A percentile compares a stretch with the other conserved stretches of the same genome.
phyloP scores from a whole-genome alignment of 2,329 filamentous ascomycete species.

The Alternaria solani region DNA sequence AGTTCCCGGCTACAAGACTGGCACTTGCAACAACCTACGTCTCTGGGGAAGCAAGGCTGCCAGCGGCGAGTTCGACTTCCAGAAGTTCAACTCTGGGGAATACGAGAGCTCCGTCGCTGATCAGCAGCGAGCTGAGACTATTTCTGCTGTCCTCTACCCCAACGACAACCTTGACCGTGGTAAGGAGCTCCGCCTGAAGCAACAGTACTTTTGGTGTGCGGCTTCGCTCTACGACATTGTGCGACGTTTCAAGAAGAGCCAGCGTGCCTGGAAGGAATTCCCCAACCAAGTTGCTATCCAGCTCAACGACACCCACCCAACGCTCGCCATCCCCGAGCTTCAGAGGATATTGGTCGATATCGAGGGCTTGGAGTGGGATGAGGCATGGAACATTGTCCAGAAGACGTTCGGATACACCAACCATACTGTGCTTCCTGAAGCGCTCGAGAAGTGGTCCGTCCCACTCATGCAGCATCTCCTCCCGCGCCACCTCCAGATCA shows the following conservation, averaged over 20 bases:
- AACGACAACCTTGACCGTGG: constrained; percentile 97
- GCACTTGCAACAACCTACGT: constrained; percentile 93
- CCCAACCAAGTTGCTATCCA: constrained; percentile 95
- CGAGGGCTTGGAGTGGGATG: constrained; percentile 92
- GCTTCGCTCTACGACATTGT: constrained; percentile 97
- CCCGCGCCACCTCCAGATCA: constrained; percentile 93
- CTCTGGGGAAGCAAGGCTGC: constrained; percentile 98
- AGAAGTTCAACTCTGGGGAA: constrained; percentile 98
- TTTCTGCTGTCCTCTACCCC: constrained; percentile 95
- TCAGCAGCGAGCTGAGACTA: constrained; percentile 97
- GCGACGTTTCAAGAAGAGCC: constrained; percentile 96
- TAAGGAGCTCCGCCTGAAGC: constrained; percentile 96
- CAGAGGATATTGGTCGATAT: constrained; percentile 90
- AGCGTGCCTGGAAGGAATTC: constrained; percentile 89
- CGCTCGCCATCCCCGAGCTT: constrained; percentile 92
- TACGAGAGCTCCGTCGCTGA: constrained; percentile 99
- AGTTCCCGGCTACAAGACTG: constrained; percentile 88
- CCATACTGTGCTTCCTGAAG: constrained; percentile 96
- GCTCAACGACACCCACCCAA: constrained; percentile 97
- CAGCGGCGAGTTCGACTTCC: constrained; percentile 97
- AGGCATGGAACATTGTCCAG: constrained; percentile 77
- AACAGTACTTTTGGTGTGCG: constrained; percentile 99
- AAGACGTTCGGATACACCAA: constrained; percentile 93
- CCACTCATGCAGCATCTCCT: constrained; percentile 90
- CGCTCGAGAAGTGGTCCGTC: constrained; percentile 98